A percentile compares a stretch with the other conserved stretches of the same genome.
Conservation (phyloP, 495 filamentous ascomycete species). For the Lepraria neglecta region DNA sequence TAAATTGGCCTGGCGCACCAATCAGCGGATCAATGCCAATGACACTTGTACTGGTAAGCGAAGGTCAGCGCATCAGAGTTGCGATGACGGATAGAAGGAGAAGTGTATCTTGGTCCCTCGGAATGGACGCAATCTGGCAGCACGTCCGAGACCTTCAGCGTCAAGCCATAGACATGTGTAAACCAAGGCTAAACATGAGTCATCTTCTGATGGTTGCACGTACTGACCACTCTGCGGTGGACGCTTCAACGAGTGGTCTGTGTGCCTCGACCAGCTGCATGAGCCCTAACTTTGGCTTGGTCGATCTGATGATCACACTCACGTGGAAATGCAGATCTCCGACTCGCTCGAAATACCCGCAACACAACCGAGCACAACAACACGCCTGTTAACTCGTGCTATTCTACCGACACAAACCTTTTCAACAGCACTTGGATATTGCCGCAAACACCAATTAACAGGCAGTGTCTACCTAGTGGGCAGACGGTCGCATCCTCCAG, state of each 20-base stretch:
- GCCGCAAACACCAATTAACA: constrained; percentile 15
- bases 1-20: constrained; percentile 18
- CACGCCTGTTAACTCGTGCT: constrained; percentile 8
- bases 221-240: constrained; percentile 9
- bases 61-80: not conserved
- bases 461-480: not conserved
- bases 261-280: not conserved
- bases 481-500: not conserved
- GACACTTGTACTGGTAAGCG: constrained; percentile 9
- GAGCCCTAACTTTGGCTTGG: constrained; percentile 7
- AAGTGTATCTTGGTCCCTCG: not conserved
- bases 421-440: constrained; percentile 5
- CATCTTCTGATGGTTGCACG: not conserved
- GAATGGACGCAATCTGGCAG: not conserved
- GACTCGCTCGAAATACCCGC: constrained; percentile 19
- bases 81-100: constrained; percentile 6
- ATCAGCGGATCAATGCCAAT: not conserved
- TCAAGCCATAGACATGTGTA: not conserved
- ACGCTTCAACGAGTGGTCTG: constrained; percentile 10
- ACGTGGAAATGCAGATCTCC: constrained; percentile 18
- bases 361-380: constrained; percentile 9
- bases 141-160: not conserved
- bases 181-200: not conserved
- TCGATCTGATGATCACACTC: constrained; percentile 22
- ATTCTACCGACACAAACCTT: not conserved